Evolutionary conservation across 73 alveolate species (phyloP).

Genomic region (Diophrys appendiculata): DNA sequence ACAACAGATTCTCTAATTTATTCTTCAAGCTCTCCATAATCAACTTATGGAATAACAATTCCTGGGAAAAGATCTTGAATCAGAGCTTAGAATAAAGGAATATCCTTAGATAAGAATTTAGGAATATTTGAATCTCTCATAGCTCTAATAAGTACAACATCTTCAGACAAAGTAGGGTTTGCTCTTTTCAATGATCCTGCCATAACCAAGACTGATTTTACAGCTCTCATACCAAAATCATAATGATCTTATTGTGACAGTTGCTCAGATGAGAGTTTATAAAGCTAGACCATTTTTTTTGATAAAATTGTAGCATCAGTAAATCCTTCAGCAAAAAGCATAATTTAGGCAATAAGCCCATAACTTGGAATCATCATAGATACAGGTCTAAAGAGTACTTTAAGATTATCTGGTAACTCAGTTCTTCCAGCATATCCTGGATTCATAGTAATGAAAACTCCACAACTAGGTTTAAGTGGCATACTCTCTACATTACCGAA

Average conservation of each 20-base stretch:
- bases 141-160: slow-evolving; percentile 97
- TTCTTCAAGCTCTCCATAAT: slow-evolving; percentile 75
- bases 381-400: slow-evolving; percentile 91
- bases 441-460: slow-evolving; percentile 94
- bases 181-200: slow-evolving; percentile 99
- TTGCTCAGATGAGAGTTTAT: slow-evolving; percentile 93
- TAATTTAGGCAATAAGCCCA: slow-evolving; percentile 92
- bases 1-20: too few relatives aligned
- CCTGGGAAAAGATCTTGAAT: slow-evolving; percentile 66
- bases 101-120: slow-evolving; percentile 96
- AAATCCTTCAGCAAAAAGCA: slow-evolving; percentile 93
- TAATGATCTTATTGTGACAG: slow-evolving; percentile 97
- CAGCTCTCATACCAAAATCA: slow-evolving; percentile 99
- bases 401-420: slow-evolving; percentile 93
- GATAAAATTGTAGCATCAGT: slow-evolving; percentile 85
- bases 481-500: slow-evolving; percentile 84
- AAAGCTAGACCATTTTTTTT: slow-evolving; percentile 93
- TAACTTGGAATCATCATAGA: slow-evolving; percentile 96
- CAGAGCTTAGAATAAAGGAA: slow-evolving; percentile 75
- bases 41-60: slow-evolving; percentile 77
- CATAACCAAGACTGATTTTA: slow-evolving; percentile 97
- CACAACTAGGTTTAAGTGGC: slow-evolving; percentile 82
- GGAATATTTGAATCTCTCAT: slow-evolving; percentile 98
- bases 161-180: slow-evolving; percentile 92
- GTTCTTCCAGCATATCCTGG: slow-evolving; percentile 99